Conservation (phyloP, 352 stramenopile species). For the Phytophthora parvispora region DNA sequence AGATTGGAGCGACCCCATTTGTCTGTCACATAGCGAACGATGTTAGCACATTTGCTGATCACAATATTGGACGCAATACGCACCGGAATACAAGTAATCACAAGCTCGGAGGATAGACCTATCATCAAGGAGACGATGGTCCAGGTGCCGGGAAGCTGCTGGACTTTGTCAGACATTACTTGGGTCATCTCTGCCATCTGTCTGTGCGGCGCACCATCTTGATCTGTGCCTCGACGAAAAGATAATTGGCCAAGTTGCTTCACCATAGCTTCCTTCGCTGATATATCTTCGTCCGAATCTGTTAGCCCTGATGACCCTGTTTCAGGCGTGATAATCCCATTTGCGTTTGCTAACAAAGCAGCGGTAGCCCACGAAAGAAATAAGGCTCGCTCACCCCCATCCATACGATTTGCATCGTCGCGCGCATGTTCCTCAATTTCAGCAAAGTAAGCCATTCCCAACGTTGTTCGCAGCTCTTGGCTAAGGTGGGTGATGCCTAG, state of each 20-base stretch:
- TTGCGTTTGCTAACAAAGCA: slow-evolving; percentile 48
- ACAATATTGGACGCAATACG: slow-evolving; percentile 3
- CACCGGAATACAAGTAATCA: slow-evolving; percentile 58
- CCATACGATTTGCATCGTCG: slow-evolving; percentile 4
- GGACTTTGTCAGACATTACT: slow-evolving; percentile 30
- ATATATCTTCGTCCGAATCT: slow-evolving; percentile 11
- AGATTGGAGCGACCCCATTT: slow-evolving; percentile 47
- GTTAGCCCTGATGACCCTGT: background rate
- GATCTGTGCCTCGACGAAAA: slow-evolving; percentile 3
- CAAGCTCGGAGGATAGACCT: slow-evolving; percentile 51
- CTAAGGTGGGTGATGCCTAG: slow-evolving; percentile 58
- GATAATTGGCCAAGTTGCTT: slow-evolving; percentile 30
- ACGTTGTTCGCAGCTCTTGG: slow-evolving; percentile 49
- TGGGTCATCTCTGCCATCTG: slow-evolving; percentile 28
- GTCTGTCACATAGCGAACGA: slow-evolving; percentile 41
- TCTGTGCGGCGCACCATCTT: slow-evolving; percentile 1
- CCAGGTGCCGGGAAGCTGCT: slow-evolving; percentile 50
- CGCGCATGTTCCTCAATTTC: slow-evolving; percentile 28
- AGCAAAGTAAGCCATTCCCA: slow-evolving; percentile 63
- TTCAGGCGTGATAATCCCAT: slow-evolving; percentile 19
- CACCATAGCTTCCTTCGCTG: slow-evolving; percentile 19
- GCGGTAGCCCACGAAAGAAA: slow-evolving; percentile 55
- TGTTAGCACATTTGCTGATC: slow-evolving; percentile 5
- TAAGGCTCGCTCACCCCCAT: background rate
- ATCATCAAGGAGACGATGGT: slow-evolving; percentile 53